Base-by-base conservation (phyloP, 1,284 basidiomycete genomes). In the Ganoderma leucocontextum region DNA sequence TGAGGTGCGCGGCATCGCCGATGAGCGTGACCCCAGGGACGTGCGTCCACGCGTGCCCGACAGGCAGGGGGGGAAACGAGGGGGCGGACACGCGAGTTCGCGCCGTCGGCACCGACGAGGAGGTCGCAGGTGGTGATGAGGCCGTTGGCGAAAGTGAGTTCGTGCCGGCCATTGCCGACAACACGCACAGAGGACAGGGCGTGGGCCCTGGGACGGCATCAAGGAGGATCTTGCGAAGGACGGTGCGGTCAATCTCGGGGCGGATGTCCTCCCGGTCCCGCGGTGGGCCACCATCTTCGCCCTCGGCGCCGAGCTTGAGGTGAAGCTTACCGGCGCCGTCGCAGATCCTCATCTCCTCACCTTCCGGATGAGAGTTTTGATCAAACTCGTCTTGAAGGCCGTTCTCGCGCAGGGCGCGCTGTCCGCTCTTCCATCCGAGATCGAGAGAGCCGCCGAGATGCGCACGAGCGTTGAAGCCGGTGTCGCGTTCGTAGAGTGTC, bases 1-100 rank as follows among this genome's bases (percentile, higher is more conserved):
- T 85, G n/a, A 83, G 73, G 70, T 86, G 85, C 8, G 84, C 84
- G 8, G 85, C 84, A 70, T 86, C 85, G 1, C 85, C 85, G 33
- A 82, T 63, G 29, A 82, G 67, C 25, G 77, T 78, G 29, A 72
- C 67, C 0, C 73, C 65, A 0, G 60, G 47, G 58, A 67, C 66
- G 62, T 72, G 65, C 22, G 59, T 39, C 70, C 70, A 69, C 25
- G 44, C 52, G 25, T 72, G 65, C 15, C 67, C 65, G 9, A 66
- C 67, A 7, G 65, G 63, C 36, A 71, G 70, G 33, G 49, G 70
- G n/a, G 7, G 67, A 71, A 19, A 72, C 47, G 52, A 84, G 74
- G 2, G 76, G 74, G 42, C 84, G 81, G n/a, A 83, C 76, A 63
- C 76, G 76, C 22, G 83, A 85, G 79, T 82, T 84, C 7, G 83